Evolutionary conservation across 2,329 filamentous ascomycete species (phyloP).

Genomic region (Aspergillus chevalieri): DNA sequence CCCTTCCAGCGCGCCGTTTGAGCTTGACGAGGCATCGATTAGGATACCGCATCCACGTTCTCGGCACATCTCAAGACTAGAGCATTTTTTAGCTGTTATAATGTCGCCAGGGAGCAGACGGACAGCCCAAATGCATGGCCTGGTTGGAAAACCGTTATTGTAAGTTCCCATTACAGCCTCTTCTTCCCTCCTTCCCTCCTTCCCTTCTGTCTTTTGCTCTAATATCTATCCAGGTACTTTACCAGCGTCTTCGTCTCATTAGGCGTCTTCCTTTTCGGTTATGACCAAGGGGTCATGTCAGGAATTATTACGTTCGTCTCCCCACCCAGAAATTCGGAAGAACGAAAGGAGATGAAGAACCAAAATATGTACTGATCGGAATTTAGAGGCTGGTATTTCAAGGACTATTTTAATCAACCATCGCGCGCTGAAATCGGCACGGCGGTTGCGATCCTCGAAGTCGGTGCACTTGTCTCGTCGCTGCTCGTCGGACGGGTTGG

Average conservation of each 20-base stretch:
- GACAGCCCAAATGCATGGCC: slow-evolving; percentile 71
- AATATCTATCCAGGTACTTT: slow-evolving; percentile 63
- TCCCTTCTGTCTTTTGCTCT: slow-evolving; percentile 8
- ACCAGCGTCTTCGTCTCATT: slow-evolving; percentile 71
- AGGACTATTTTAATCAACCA: slow-evolving; percentile 86
- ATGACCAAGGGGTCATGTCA: slow-evolving; percentile 61
- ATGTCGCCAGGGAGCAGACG: slow-evolving; percentile 71
- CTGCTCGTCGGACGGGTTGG: slow-evolving; percentile 80
- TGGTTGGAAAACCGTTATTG: slow-evolving; percentile 93
- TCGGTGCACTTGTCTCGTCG: slow-evolving; percentile 88
- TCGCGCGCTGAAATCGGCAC: slow-evolving; percentile 83
- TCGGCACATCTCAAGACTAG: slow-evolving; percentile 57
- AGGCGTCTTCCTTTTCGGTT: slow-evolving; percentile 60
- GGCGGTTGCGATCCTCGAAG: slow-evolving; percentile 94
- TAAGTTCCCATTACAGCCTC: slow-evolving; percentile 42
- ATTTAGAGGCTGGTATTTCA: slow-evolving; percentile 73
- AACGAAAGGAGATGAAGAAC: background rate
- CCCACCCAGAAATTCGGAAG: background rate
- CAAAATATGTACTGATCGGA: background rate
- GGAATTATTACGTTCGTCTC: slow-evolving; percentile 60
- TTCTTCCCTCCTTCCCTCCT: background rate
- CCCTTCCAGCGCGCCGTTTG: slow-evolving; percentile 38
- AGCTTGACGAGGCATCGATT: slow-evolving; percentile 48
- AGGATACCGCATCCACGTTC: slow-evolving; percentile 65
- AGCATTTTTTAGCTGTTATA: slow-evolving; percentile 70